Conservation (phyloP, 2,329 filamentous ascomycete genomes). For the Xylogone sp. region DNA sequence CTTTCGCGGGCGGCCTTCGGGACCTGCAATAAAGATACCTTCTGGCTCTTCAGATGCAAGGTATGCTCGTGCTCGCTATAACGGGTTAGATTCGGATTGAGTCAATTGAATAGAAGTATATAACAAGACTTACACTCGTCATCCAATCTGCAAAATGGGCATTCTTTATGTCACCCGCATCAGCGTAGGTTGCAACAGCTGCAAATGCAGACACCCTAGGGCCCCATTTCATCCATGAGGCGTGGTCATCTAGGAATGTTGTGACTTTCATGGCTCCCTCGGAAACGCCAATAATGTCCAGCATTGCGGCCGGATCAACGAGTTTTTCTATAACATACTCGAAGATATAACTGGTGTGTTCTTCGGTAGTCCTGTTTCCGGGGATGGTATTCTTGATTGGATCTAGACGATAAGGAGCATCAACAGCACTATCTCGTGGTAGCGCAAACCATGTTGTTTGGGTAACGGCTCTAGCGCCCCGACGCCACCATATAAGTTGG, state of each 20-base stretch:
- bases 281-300: slow-evolving; percentile 71
- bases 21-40: slow-evolving; percentile 49
- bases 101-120: too few species aligned
- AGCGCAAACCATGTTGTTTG: slow-evolving; percentile 51
- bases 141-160: slow-evolving; percentile 46
- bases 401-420: slow-evolving; percentile 49
- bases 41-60: slow-evolving; percentile 47
- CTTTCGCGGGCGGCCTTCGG: slow-evolving; percentile 33
- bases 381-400: slow-evolving; percentile 56
- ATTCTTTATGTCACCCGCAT: slow-evolving; percentile 36
- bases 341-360: slow-evolving; percentile 68
- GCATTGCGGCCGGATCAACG: slow-evolving; percentile 42
- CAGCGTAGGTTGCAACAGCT: slow-evolving; percentile 44
- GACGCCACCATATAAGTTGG: slow-evolving; percentile 72
- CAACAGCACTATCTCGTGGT: slow-evolving; percentile 60
- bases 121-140: slow-evolving; percentile 38
- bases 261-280: slow-evolving; percentile 59
- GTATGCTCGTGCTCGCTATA: slow-evolving; percentile 59
- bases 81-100: slow-evolving; percentile 9
- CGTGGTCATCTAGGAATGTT: slow-evolving; percentile 52
- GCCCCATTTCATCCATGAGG: slow-evolving; percentile 45
- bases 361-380: slow-evolving; percentile 49
- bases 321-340: slow-evolving; percentile 53
- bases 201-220: slow-evolving; percentile 44
- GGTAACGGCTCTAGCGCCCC: slow-evolving; percentile 56